These are phyloP conservation scores for Chalciporus piperatus DNA, from an alignment of 768 basidiomycete species.

Conservation along the genomic window DNA sequence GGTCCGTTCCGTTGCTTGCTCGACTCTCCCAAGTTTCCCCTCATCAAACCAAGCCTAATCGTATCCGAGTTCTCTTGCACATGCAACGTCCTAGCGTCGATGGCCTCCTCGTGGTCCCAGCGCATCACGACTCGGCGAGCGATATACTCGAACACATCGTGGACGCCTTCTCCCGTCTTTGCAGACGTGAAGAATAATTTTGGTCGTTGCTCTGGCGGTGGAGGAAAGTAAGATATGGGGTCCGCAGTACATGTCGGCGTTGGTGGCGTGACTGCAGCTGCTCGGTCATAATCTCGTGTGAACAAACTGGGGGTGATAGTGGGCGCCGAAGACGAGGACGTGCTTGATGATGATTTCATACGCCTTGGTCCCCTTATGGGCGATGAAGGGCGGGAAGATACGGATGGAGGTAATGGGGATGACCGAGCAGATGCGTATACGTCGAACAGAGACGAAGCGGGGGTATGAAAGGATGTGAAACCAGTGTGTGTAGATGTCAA, in stretches of 20 bases:
- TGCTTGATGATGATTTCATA: conserved; percentile 31
- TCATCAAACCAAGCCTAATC: conserved; percentile 33
- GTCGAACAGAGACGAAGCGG: conserved; percentile 74
- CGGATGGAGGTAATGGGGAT: conserved; percentile 46
- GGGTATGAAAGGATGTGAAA: conserved; percentile 70
- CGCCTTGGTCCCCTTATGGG: conserved; percentile 30
- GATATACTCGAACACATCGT: conserved; percentile 75
- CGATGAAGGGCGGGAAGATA: conserved; percentile 27
- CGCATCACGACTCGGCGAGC: conserved; percentile 56
- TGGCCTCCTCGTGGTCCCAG: conserved; percentile 66
- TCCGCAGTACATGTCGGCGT: conserved; percentile 18
- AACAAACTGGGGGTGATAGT: conserved; percentile 65
- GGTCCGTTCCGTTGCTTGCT: conserved; percentile 4
- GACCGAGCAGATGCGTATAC: conserved; percentile 57
- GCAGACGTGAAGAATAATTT: conserved; percentile 75
- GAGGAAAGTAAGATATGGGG: conserved; percentile 10
- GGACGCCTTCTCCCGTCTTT: conserved; percentile 71
- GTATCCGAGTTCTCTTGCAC: conserved; percentile 38
- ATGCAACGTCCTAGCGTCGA: conserved; percentile 45
- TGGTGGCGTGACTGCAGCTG: conserved; percentile 8
- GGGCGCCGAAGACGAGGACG: conserved; percentile 45
- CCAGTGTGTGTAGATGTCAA: conserved; percentile 56
- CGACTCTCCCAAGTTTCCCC: conserved; percentile 8
- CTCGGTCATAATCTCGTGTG: conserved; percentile 30
- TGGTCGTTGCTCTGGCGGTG: conserved; percentile 49